phyloP scores from a whole-genome alignment of 257 asterid genomes.

The Henckelia pumila region DNA sequence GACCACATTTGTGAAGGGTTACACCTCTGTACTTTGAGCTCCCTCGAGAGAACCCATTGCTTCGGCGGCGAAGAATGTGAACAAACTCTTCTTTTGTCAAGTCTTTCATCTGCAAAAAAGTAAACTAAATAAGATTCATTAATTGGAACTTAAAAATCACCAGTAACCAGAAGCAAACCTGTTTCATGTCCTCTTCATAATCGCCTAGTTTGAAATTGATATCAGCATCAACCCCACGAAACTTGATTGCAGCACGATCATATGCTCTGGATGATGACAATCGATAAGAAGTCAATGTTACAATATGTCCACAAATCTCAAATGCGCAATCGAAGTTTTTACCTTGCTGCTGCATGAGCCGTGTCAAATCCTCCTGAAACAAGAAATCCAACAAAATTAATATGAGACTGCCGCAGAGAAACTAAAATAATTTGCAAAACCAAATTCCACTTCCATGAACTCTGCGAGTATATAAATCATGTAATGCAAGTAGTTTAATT shows the following conservation, averaged over 20 bases:
- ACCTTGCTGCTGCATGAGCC: slow-evolving; percentile 94
- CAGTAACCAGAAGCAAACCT: slow-evolving; percentile 37
- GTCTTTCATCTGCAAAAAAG: slow-evolving; percentile 51
- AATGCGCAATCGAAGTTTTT: slow-evolving; percentile 10
- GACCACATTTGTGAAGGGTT: slow-evolving; percentile 66
- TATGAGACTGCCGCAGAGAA: neutral
- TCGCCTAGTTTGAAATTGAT: slow-evolving; percentile 64
- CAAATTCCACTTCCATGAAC: neutral
- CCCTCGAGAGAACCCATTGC: slow-evolving; percentile 71
- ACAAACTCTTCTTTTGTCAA: slow-evolving; percentile 72
- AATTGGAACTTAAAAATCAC: slow-evolving; percentile 6
- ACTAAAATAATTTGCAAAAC: neutral
- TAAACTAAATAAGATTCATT: slow-evolving; percentile 17
- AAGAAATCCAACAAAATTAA: neutral
- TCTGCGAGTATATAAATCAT: no score
- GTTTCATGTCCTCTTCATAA: slow-evolving; percentile 75
- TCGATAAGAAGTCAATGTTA: neutral
- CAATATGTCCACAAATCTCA: slow-evolving; percentile 1
- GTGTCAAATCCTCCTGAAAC: slow-evolving; percentile 92
- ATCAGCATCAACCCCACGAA: slow-evolving; percentile 87
- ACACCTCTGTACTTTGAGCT: slow-evolving; percentile 75
- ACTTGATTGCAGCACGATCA: slow-evolving; percentile 85
- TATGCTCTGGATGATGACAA: slow-evolving; percentile 51
- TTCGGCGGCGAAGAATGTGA: slow-evolving; percentile 70
- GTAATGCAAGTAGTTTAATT: neutral